A percentile compares a stretch with the other conserved stretches of the same genome.
phyloP scores from a whole-genome alignment of 805 yeast species.

The Lipomyces spencermartinsiae region DNA sequence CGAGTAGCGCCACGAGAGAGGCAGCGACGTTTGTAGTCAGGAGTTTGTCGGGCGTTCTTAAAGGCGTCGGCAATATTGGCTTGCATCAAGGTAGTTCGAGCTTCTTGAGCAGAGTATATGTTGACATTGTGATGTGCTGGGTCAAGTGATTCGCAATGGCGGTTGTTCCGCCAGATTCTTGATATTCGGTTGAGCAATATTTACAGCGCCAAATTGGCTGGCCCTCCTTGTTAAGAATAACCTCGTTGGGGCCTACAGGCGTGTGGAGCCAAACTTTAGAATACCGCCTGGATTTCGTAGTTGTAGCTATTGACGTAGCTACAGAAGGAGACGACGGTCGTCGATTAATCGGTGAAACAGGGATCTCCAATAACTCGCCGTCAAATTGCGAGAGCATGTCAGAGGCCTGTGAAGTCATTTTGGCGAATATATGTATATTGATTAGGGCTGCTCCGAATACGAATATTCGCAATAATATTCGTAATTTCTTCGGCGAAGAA shows the following conservation, averaged over 20 bases:
- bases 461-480: no score
- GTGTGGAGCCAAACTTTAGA: no score
- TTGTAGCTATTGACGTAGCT: background rate
- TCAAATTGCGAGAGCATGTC: background rate
- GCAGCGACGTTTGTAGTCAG: background rate
- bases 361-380: background rate
- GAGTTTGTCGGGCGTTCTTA: background rate
- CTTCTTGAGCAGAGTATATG: slow-evolving; percentile 1
- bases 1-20: no score
- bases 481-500: no score
- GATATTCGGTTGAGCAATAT: background rate
- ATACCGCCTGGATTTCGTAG: background rate
- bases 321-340: background rate
- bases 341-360: background rate
- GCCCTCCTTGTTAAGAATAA: background rate
- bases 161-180: no score
- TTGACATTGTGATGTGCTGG: background rate
- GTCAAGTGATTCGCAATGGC: background rate
- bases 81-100: background rate
- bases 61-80: background rate
- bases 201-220: background rate
- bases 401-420: background rate
- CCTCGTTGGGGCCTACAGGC: background rate
- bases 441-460: no score
- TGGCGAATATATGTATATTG: background rate